Evolutionary conservation across 2,329 filamentous ascomycete species (phyloP).

Genomic region (Aspergillus novofumigatus): DNA sequence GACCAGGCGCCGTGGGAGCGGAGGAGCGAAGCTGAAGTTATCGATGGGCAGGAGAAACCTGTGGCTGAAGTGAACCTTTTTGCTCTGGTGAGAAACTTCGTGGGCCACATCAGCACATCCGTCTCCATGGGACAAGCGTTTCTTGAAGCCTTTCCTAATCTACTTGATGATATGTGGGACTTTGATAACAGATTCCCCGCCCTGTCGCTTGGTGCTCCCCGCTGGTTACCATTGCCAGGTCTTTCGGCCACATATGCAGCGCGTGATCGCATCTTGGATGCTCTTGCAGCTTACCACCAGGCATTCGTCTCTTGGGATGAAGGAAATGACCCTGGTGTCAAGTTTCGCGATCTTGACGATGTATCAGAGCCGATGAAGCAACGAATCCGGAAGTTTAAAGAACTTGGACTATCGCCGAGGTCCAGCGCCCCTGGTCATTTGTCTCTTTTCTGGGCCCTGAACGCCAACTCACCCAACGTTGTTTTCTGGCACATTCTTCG

Average conservation of each 20-base stretch:
- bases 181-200: slow-evolving; percentile 53
- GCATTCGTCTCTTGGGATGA: slow-evolving; percentile 42
- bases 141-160: slow-evolving; percentile 48
- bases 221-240: slow-evolving; percentile 52
- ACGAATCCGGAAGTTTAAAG: slow-evolving; percentile 39
- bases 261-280: slow-evolving; percentile 38
- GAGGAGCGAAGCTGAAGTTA: slow-evolving; percentile 40
- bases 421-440: slow-evolving; percentile 42
- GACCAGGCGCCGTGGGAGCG: slow-evolving; percentile 63
- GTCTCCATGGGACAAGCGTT: slow-evolving; percentile 52
- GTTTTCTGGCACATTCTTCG: slow-evolving; percentile 51
- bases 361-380: slow-evolving; percentile 44
- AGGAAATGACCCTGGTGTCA: slow-evolving; percentile 39
- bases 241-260: slow-evolving; percentile 48
- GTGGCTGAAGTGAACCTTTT: slow-evolving; percentile 52
- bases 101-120: slow-evolving; percentile 46
- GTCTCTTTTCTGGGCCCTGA: slow-evolving; percentile 53
- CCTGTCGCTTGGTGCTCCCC: slow-evolving; percentile 53
- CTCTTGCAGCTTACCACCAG: slow-evolving; percentile 40
- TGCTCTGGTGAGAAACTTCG: slow-evolving; percentile 53
- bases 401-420: slow-evolving; percentile 32
- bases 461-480: slow-evolving; percentile 50
- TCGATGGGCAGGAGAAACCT: slow-evolving; percentile 35
- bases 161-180: slow-evolving; percentile 53
- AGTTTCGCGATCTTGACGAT: slow-evolving; percentile 48